Evolutionary conservation across 2,329 filamentous ascomycete genomes (phyloP).

Genomic region (Berkeleyomyces basicola): DNA sequence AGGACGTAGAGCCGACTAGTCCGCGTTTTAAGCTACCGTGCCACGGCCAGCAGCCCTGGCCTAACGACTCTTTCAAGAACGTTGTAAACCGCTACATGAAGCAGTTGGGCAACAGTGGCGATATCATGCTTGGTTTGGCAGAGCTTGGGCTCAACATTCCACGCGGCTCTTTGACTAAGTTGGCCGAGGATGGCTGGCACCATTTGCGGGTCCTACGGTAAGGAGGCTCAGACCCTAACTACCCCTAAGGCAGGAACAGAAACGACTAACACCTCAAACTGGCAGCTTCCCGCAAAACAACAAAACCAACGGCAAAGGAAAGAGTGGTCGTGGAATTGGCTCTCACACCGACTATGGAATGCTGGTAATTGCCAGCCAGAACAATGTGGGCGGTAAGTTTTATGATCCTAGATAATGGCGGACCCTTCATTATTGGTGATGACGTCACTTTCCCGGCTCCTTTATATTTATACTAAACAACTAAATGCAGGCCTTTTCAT

Average conservation of each 20-base stretch:
- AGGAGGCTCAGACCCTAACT: conserved; percentile 4
- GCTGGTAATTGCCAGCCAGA: conserved; percentile 33
- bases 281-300: conserved; percentile 21
- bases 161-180: conserved; percentile 24
- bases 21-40: conserved; percentile 31
- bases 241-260: background rate
- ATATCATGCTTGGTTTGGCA: conserved; percentile 29
- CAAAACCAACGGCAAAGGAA: conserved; percentile 31
- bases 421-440: background rate
- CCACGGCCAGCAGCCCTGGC: conserved; percentile 34
- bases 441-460: conserved; percentile 16
- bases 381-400: conserved; percentile 29
- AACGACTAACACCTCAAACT: background rate
- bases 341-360: conserved; percentile 36
- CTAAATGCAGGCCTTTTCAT: conserved; percentile 23
- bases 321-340: conserved; percentile 32
- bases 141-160: conserved; percentile 29
- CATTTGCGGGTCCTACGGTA: conserved; percentile 32
- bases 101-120: conserved; percentile 25
- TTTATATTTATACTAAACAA: background rate
- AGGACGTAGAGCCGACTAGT: conserved; percentile 26
- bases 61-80: conserved; percentile 25
- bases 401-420: conserved; percentile 12
- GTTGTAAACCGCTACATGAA: conserved; percentile 26
- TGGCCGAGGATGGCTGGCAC: conserved; percentile 34